Base-by-base conservation (phyloP, 176 grass and related monocot genomes). In the Triticum monococcum region DNA sequence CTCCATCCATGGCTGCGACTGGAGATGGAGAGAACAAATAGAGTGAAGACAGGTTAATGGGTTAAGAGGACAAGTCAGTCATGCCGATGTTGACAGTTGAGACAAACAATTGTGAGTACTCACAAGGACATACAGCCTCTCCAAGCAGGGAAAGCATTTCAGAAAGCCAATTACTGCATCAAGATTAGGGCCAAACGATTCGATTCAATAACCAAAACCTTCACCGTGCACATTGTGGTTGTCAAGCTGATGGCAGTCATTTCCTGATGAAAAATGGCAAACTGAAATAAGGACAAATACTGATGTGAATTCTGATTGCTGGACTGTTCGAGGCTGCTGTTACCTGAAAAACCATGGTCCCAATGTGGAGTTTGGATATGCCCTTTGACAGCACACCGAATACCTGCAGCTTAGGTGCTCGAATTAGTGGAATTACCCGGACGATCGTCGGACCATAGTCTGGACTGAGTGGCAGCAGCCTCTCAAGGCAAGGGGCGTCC, bases 341-440 rank as follows among this genome's bases (percentile, higher is more conserved):
- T 61, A 79, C 76, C 54, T 61, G 31, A 37, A 50, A 50, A 52
- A 18, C 22, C 0, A 5, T 3, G 22, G 8, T 66, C 8, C 83
- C 72, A 77, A 85, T n/a, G 12, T 77, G 12, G 12, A 85, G 73
- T 36, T 26, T 77, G 8, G 72, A 18, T 5, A 85, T 68, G 22
- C 25, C 22, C 0, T 4, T 9, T 3, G 61, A 77, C 12, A 85
- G 8, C 1, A 33, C 12, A 8, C 72, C 60, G 2, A 85, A 4
- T 7, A 54, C 18, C 41, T 18, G 30, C 13, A 85, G 43, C 2
- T 37, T 85, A 2, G 83, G 72, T 5, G 38, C 38, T 3, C 9
- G 38, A 9, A 41, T n/a, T n/a, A n/a, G n/a, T n/a, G n/a, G n/a
- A n/a, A n/a, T 41, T 41, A 40, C 38, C 38, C 38, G 38, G 38